Base-by-base conservation (phyloP, 768 basidiomycete species). In the Rhizopogon salebrosus region DNA sequence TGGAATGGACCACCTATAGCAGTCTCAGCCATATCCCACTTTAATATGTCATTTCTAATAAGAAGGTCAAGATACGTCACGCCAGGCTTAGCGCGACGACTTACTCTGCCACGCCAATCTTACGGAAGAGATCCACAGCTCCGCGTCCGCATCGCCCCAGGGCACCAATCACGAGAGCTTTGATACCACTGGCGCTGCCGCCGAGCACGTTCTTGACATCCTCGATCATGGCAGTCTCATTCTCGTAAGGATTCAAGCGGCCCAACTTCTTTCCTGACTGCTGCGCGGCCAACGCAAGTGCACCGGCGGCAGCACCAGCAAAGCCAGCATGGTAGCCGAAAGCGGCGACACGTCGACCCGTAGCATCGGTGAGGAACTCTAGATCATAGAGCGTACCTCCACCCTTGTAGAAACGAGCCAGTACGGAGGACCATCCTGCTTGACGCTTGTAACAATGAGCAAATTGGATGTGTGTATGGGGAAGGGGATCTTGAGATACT, bases 321-420 rank as follows among this genome's bases (percentile, higher is more conserved):
- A 98, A 99, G 4, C 97, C 97, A 11, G 97, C 97, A 68, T 98
- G 91, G 75, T 87, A 99, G 6, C 97, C 97, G 63, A 99, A 99
- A 0, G 97, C 97, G 14, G 97, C 95, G 34, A 99, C 94, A 41
- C 97, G 88, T 26, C 95, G 80, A 13, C 95, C 92, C 36, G 61
- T 74, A 2, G 76, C 81, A 64, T 98, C 92, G 57, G 83, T 87
- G 57, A 98, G 77, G 73, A 98, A 99, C 72, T 99, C 97, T 51
- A 98, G 77, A 68, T 98, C 97, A 71, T 98, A 98, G 22, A 98
- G 75, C 11, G 83, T 86, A 27, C 94, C 95, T 20, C 78, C 76
- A 13, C 95, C 97, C 45, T 77, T 77, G 66, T 80, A 73, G 76
- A 98, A 99, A 20, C 97, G 88, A 27, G 83, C 76, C 26, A 99